These are phyloP conservation scores for Leccinum subgranulosum DNA, from an alignment of 768 basidiomycete genomes.

Conservation along the genomic window DNA sequence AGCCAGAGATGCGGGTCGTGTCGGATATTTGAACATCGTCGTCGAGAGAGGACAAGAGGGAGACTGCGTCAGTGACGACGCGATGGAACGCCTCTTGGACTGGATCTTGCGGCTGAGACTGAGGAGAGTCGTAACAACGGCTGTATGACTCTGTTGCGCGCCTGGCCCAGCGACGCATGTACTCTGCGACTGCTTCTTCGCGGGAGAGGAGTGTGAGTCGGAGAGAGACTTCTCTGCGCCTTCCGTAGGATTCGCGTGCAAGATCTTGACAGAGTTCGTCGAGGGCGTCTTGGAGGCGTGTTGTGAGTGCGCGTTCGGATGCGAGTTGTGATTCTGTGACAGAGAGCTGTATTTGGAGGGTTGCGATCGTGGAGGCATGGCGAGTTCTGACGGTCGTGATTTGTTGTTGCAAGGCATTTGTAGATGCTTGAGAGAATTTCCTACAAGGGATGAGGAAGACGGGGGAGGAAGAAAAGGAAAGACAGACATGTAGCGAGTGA, in stretches of 20 bases:
- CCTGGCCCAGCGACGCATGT: conserved; percentile 54
- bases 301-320: conserved; percentile 40
- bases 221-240: conserved; percentile 66
- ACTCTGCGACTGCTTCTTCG: conserved; percentile 60
- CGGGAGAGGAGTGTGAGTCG: conserved; percentile 59
- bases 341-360: conserved; percentile 50
- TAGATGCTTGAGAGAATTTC: conserved; percentile 81
- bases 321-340: conserved; percentile 42
- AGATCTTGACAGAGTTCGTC: conserved; percentile 72
- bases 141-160: conserved; percentile 44
- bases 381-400: conserved; percentile 57
- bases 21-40: conserved; percentile 27
- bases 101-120: conserved; percentile 7
- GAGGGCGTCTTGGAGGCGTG: conserved; percentile 54
- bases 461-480: not conserved
- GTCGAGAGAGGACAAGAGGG: conserved; percentile 34
- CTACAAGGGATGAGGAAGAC: conserved; percentile 36
- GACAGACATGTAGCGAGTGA: conserved; percentile 78
- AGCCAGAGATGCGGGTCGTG: conserved; percentile 34
- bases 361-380: conserved; percentile 58
- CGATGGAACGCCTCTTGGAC: conserved; percentile 29
- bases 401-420: conserved; percentile 60
- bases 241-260: conserved; percentile 66
- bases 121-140: conserved; percentile 20
- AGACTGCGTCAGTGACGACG: conserved; percentile 34